Evolutionary conservation across 2,329 filamentous ascomycete species (phyloP), one percentile per base, ranked within the genome.

Genomic region (Pseudogymnoascus sp.): DNA sequence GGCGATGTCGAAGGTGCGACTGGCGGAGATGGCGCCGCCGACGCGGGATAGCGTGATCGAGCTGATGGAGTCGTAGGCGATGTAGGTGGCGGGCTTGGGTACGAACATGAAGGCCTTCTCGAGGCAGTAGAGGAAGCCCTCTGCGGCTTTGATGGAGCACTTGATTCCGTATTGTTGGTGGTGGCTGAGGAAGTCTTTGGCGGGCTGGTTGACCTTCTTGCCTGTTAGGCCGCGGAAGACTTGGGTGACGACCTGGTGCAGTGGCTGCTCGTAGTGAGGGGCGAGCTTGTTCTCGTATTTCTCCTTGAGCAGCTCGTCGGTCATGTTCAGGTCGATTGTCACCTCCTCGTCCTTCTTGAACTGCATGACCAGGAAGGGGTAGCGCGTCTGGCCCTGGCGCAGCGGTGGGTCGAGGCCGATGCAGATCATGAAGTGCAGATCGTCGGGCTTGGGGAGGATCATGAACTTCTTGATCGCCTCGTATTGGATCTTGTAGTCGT

Each of bases 401-500:
- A 99, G 84, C 37, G 95, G 95, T 24, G 95, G 95, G 72, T 99
- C 95, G 37, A 99, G 82, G 62, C 96, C 95, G 68, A 99, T 89
- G 67, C 91, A 93, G 68, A 99, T 91, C 80, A 99, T 89, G 68
- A 90, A 93, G 75, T 99, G 95, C 70, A 95, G 86, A 69, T 99
- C 95, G 75, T 99, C 95, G n/a, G 95, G 95, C 79, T 99, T 99
- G 59, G 95, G 95, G 5, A 99, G 86, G 31, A 98, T 85, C 87
- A 99, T 97, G 75, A 98, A 98, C 76, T 98, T 98, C 82, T 99
- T 99, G 78, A 98, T 92, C 60, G 89, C 87, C 64, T 97, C 91
- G 78, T 97, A 99, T 75, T 97, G 92, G 68, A 99, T 98, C 84
- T 99, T 99, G 86, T 99, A 99, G 80, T 99, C 96, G 81, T 99